A percentile compares a stretch with the other conserved stretches of the same genome.
These are phyloP conservation scores for Syzygium aqueum DNA, from an alignment of 345 rosid genomes.

Conservation along the genomic window DNA sequence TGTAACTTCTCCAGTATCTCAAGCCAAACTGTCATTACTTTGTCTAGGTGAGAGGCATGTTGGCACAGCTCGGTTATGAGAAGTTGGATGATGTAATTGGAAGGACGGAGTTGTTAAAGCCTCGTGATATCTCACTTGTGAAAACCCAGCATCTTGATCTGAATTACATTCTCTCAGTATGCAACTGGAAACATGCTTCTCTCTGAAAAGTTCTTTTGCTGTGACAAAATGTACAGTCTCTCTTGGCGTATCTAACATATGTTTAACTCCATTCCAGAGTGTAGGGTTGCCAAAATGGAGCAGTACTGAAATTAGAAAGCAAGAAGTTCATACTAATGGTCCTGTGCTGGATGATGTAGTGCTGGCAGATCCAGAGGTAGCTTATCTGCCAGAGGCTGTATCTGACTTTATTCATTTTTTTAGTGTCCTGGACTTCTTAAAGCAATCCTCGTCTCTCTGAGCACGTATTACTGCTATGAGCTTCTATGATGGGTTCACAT, in stretches of 20 bases:
- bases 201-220: neutral
- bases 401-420: neutral
- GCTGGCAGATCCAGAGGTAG: slow-evolving; percentile 88
- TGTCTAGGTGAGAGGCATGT: slow-evolving; percentile 83
- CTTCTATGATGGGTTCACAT: neutral
- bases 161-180: slow-evolving; percentile 62
- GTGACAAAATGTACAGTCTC: neutral
- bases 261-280: slow-evolving; percentile 31
- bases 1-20: neutral
- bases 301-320: slow-evolving; percentile 86
- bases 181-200: slow-evolving; percentile 13
- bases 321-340: slow-evolving; percentile 83
- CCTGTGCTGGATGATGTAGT: slow-evolving; percentile 71
- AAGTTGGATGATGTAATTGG: slow-evolving; percentile 90
- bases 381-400: neutral
- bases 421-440: neutral
- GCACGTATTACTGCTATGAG: neutral
- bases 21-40: neutral
- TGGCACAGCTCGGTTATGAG: slow-evolving; percentile 88
- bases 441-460: neutral
- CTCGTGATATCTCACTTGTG: slow-evolving; percentile 87
- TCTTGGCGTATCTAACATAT: neutral
- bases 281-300: slow-evolving; percentile 83
- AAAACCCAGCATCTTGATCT: slow-evolving; percentile 98
- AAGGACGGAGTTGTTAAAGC: slow-evolving; percentile 63